Evolutionary conservation across 169 alveolate genomes (phyloP).

Genomic region (Hepatocystis sp.): DNA sequence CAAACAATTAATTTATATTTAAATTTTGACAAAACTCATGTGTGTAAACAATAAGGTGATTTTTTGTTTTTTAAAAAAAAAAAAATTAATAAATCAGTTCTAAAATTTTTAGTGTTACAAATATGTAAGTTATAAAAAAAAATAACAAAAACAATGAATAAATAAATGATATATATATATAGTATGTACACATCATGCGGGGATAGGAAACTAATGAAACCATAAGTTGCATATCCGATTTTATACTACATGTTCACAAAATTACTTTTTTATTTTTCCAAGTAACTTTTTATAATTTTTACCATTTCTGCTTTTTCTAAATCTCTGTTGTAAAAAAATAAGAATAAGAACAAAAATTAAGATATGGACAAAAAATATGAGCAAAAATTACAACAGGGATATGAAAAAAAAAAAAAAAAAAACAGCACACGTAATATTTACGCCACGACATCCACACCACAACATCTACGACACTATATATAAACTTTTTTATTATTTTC

Average conservation of each 20-base stretch:
- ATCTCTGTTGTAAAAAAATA: conserved; percentile 30
- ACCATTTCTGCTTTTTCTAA: conserved; percentile 30
- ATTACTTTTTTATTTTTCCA: conserved; percentile 26
- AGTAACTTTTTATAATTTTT: conserved; percentile 29
- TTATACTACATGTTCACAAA: conserved; percentile 44
- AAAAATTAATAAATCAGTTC: too few relatives aligned
- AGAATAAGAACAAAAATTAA: neutral
- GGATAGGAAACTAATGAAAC: neutral
- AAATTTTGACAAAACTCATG: neutral
- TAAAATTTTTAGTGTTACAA: too few relatives aligned
- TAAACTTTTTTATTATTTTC: neutral
- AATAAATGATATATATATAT: neutral
- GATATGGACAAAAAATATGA: conserved; percentile 1
- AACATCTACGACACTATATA: neutral
- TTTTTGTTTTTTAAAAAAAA: too few relatives aligned
- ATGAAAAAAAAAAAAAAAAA: neutral
- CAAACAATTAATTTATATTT: too few relatives aligned
- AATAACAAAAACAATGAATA: too few relatives aligned
- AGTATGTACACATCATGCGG: neutral
- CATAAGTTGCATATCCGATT: conserved; percentile 45
- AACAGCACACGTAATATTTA: neutral
- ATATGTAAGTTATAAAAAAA: too few relatives aligned
- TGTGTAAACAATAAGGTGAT: too few relatives aligned
- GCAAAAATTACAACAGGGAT: neutral
- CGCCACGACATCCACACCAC: neutral